Base-by-base conservation (phyloP, 2,329 filamentous ascomycete genomes). In the Aspergillus sp. region DNA sequence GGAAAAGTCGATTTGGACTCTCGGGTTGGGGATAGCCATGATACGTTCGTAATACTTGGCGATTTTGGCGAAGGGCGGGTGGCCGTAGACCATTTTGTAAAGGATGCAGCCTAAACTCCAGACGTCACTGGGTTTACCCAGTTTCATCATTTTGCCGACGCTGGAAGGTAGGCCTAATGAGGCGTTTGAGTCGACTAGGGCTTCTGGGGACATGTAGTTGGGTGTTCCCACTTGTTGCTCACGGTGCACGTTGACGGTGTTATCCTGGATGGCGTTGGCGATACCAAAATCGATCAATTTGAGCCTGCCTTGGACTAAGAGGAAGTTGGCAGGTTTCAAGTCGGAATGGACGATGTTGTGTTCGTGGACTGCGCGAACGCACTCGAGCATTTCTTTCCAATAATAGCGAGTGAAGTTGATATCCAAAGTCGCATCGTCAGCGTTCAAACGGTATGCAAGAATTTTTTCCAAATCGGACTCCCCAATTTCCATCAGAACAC, bases 301-400 rank as follows among this genome's bases (percentile, higher is more conserved):
- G 33, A 98, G 76, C 22, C 85, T 82, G 20, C 93, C 93, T 63
- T 90, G 83, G 15, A 95, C 90, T 17, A 97, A 78, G 20, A 98
- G 85, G 66, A 98, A 98, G 66, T 98, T 98, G 60, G 90, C 90
- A 0, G 93, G 93, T 69, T 98, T 98, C 33, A 98, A 77, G 64
- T 98, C 93, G 0, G 90, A 95, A 70, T 98, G 93, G 3, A 98
- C 93, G 54, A 98, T 90, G 62, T 96, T 90, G 65, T 85, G 79
- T 10, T 86, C 81, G 64, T 98, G 93, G 1, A 98, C 90, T 0
- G 91, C 82, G 57, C 88, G 82, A 5, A 98, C 82, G 64, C 93
- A 97, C 67, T 95, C 90, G 15, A 98, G 83, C 93, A 98, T 98
- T 71, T 98, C 93, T 68, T 95, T 93, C 93, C 93, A 98, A 75